These are phyloP conservation scores for Cairneyella variabilis DNA, from an alignment of 495 filamentous ascomycete genomes.

Conservation along the genomic window DNA sequence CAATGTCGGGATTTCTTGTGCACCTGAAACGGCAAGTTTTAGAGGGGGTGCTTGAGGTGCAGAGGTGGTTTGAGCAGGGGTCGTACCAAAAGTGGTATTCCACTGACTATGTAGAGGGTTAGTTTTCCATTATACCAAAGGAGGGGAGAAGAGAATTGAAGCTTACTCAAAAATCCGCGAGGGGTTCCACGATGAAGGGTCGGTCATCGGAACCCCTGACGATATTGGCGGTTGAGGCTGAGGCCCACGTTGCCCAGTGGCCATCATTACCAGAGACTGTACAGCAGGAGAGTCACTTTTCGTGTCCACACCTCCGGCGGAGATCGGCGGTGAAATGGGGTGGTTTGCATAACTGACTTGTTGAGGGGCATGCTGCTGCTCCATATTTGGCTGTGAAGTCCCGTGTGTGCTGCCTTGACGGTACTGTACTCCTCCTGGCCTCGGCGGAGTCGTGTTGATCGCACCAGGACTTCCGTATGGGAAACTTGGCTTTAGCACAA, in stretches of 20 bases:
- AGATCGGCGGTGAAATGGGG: conserved; percentile 81
- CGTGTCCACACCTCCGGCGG: conserved; percentile 65
- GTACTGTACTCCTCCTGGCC: conserved; percentile 36
- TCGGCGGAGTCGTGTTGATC: conserved; percentile 59
- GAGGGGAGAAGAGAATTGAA: not conserved
- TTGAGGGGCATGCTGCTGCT: conserved; percentile 38
- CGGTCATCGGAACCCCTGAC: conserved; percentile 56
- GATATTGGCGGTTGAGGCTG: conserved; percentile 39
- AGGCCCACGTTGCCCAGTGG: conserved; percentile 46
- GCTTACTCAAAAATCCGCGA: conserved; percentile 91
- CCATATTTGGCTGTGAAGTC: conserved; percentile 38
- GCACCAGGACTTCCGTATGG: conserved; percentile 77
- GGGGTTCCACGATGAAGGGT: conserved; percentile 82
- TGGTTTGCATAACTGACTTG: conserved; percentile 72
- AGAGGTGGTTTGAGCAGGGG: conserved; percentile 35
- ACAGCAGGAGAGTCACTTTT: conserved; percentile 79
- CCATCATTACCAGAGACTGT: conserved; percentile 75
- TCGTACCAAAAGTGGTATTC: conserved; percentile 85
- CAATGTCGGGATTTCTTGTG: conserved; percentile 46
- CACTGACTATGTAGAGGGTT: conserved; percentile 61
- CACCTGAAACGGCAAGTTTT: conserved; percentile 40
- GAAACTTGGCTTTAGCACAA: conserved; percentile 83
- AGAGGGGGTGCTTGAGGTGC: conserved; percentile 24
- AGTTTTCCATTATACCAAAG: conserved; percentile 17
- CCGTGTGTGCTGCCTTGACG: conserved; percentile 33